Base-by-base conservation (phyloP, 306 rosid species). In the Malus asiatica region DNA sequence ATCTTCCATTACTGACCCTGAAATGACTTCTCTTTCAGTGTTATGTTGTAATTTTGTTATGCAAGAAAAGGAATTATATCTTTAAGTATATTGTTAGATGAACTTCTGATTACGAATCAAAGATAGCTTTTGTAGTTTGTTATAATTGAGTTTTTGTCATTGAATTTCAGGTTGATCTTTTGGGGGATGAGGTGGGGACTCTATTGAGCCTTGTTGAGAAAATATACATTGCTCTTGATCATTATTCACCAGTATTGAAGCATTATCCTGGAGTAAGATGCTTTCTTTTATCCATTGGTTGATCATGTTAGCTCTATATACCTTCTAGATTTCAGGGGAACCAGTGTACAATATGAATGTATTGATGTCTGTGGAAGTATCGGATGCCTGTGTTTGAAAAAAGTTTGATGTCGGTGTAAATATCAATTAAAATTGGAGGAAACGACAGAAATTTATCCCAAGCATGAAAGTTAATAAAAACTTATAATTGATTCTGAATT, bases 191-290 rank as follows among this genome's bases (percentile, higher is more conserved):
- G 77, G 97, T 92, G 30, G 96, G 86, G 52, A 72, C 88, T 27
- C 89, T 90, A 78, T 81, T 81, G 68, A 66, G 84, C 76, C 96
- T 96, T 80, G 87, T 87, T 68, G 89, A 83, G 63, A 87, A 87
- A 63, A 83, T 95, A 82, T 90, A 92, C 75, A 85, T 90, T 32
- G 97, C 87, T 16, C 97, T 95, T 38, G 97, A 95, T 83, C 97
- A 90, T 84, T 95, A 95, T 89, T 90, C 98, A 58, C 97, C 97
- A 63, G 87, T 95, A 72, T 75, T 95, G 88, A 85, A 87, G 80
- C 99, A 95, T 88, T 95, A 95, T 84, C 93, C 96, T 8, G 97
- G 99, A 83, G 99, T 95, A 79, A 89, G 97, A 72, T 58, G 23
- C 73, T 69, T 76, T 70, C 76, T 61, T 60, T 14, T 42, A 16